Conservation (phyloP, 208 protist species). For the Leishmania braziliensis region DNA sequence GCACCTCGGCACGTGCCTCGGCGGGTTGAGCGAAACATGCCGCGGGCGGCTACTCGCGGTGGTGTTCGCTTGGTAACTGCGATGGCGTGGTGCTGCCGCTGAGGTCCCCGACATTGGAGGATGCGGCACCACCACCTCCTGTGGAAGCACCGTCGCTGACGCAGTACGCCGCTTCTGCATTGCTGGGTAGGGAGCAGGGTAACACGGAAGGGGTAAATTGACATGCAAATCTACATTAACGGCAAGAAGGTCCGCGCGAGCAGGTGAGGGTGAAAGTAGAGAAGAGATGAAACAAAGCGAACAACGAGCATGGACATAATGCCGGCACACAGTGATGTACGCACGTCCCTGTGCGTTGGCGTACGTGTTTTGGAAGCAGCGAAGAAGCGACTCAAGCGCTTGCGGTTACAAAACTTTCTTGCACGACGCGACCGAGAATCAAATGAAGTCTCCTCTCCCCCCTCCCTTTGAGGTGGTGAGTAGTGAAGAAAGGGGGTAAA, state of each 20-base stretch:
- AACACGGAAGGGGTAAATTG: not conserved
- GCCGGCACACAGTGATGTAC: not conserved
- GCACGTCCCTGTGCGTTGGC: not conserved
- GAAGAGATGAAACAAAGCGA: not conserved
- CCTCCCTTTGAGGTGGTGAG: not conserved
- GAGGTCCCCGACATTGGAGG: not conserved
- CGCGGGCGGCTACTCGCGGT: not conserved
- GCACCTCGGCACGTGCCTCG: not conserved
- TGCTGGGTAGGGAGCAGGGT: not conserved
- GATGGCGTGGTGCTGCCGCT: not conserved
- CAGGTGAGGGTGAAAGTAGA: not conserved
- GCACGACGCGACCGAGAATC: not conserved
- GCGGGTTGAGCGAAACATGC: conserved; percentile 7
- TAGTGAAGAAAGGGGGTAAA: not conserved
- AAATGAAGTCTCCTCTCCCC: not conserved
- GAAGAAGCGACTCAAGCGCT: not conserved
- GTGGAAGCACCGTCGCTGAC: not conserved
- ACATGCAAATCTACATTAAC: not conserved
- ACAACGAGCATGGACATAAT: not conserved
- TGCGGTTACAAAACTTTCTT: too few species aligned
- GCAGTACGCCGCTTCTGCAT: conserved; percentile 8
- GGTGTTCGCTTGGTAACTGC: not conserved
- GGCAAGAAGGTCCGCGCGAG: not conserved
- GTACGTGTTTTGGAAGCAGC: not conserved
- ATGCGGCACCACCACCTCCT: not conserved